phyloP scores from a whole-genome alignment of 768 basidiomycete species.

The Phlegmacium glaucopus region DNA sequence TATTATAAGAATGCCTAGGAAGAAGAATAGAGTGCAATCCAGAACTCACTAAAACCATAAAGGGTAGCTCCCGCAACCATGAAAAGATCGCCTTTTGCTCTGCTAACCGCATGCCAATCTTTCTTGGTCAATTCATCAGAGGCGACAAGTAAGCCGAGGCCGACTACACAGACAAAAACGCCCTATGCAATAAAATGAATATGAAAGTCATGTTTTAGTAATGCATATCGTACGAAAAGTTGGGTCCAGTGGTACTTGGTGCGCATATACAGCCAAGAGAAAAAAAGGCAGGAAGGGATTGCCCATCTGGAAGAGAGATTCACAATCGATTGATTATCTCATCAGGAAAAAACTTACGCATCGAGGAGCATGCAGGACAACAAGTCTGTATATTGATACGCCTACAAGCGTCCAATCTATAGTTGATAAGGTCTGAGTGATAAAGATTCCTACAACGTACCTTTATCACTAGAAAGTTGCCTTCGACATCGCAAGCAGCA shows the following conservation, averaged over 20 bases:
- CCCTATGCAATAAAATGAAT: constrained; percentile 42
- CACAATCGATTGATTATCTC: too few species aligned
- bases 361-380: constrained; percentile 92
- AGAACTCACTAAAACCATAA: constrained; percentile 76
- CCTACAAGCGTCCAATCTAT: constrained; percentile 32
- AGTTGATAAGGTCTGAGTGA: not conserved
- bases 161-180: constrained; percentile 66
- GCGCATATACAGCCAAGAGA: constrained; percentile 82
- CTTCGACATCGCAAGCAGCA: constrained; percentile 81
- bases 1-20: not conserved
- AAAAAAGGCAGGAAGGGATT: constrained; percentile 81
- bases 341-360: constrained; percentile 48
- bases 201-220: not conserved
- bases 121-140: constrained; percentile 79
- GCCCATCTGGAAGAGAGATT: constrained; percentile 58
- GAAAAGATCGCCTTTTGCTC: constrained; percentile 79
- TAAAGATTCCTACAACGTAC: constrained; percentile 25
- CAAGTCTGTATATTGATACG: constrained; percentile 83
- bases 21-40: not conserved
- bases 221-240: constrained; percentile 47
- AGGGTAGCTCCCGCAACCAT: constrained; percentile 85
- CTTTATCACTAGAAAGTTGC: constrained; percentile 83
- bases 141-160: constrained; percentile 75
- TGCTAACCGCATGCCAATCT: constrained; percentile 59
- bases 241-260: constrained; percentile 83